A percentile compares a stretch with the other conserved stretches of the same genome.
phyloP scores from a whole-genome alignment of 352 stramenopile species.

The Phytophthora foliorum region DNA sequence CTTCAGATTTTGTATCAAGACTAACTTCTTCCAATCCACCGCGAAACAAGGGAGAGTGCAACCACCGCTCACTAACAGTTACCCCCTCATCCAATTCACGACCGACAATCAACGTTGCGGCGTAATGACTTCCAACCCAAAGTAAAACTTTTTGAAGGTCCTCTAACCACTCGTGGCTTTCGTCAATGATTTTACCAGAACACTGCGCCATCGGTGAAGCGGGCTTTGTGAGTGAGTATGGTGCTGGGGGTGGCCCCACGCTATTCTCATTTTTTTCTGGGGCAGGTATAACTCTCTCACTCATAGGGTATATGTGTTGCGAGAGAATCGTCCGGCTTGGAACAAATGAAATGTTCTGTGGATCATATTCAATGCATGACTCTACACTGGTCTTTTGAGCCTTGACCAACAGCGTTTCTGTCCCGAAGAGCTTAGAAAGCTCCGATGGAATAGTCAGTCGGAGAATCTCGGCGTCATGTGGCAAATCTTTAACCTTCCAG shows the following conservation, averaged over 20 bases:
- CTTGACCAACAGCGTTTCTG: constrained; percentile 55
- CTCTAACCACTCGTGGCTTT: constrained; percentile 58
- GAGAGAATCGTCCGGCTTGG: constrained; percentile 64
- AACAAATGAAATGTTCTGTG: constrained; percentile 44
- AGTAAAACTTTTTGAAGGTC: constrained; percentile 74
- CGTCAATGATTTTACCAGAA: constrained; percentile 33
- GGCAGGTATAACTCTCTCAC: neutral
- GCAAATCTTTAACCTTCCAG: constrained; percentile 46
- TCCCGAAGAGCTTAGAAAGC: constrained; percentile 55
- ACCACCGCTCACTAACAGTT: constrained; percentile 54
- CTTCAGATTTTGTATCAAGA: constrained; percentile 2
- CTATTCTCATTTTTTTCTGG: constrained; percentile 6
- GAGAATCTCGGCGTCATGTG: constrained; percentile 38
- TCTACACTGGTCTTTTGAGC: constrained; percentile 21
- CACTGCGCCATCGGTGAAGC: neutral
- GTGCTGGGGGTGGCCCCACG: constrained; percentile 12
- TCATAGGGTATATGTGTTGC: constrained; percentile 63
- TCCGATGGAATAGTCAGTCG: constrained; percentile 52
- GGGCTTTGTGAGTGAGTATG: constrained; percentile 17
- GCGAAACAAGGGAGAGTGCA: constrained; percentile 61
- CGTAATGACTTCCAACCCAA: constrained; percentile 75
- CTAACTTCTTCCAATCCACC: constrained; percentile 56
- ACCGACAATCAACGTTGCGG: constrained; percentile 61
- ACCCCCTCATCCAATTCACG: constrained; percentile 21
- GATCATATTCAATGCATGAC: constrained; percentile 31